Evolutionary conservation across 2,329 filamentous ascomycete species (phyloP).

Genomic region (Cercospora sp.): DNA sequence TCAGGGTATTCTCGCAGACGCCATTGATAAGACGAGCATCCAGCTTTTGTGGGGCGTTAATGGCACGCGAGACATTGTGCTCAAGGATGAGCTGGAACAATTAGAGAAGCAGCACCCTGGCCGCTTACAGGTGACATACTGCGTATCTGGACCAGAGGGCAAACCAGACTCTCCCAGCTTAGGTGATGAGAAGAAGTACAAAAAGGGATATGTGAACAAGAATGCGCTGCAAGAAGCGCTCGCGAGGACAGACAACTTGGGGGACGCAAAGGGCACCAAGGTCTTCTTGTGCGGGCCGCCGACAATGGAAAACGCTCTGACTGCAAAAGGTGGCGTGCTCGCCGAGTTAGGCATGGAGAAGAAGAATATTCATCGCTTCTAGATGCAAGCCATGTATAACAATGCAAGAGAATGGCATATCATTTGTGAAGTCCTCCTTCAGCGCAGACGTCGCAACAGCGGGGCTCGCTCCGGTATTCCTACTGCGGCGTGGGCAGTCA

Average conservation of each 20-base stretch:
- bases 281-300: constrained; percentile 71
- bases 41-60: constrained; percentile 68
- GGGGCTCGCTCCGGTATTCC: background rate
- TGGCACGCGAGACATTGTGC: constrained; percentile 61
- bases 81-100: constrained; percentile 57
- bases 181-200: constrained; percentile 43
- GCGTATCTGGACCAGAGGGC: constrained; percentile 52
- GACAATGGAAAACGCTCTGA: constrained; percentile 61
- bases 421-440: background rate
- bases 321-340: constrained; percentile 57
- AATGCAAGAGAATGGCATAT: background rate
- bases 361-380: constrained; percentile 60
- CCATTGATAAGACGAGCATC: constrained; percentile 62
- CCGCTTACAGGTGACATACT: constrained; percentile 60
- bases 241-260: constrained; percentile 35
- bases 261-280: constrained; percentile 50
- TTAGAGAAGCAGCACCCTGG: constrained; percentile 54
- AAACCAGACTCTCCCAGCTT: constrained; percentile 26
- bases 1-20: constrained; percentile 46
- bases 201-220: constrained; percentile 60
- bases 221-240: constrained; percentile 57
- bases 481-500: background rate
- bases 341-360: constrained; percentile 59
- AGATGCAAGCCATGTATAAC: background rate
- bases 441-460: background rate